phyloP scores from a whole-genome alignment of 495 filamentous ascomycete genomes.

The Xanthoparmelia taractica region DNA sequence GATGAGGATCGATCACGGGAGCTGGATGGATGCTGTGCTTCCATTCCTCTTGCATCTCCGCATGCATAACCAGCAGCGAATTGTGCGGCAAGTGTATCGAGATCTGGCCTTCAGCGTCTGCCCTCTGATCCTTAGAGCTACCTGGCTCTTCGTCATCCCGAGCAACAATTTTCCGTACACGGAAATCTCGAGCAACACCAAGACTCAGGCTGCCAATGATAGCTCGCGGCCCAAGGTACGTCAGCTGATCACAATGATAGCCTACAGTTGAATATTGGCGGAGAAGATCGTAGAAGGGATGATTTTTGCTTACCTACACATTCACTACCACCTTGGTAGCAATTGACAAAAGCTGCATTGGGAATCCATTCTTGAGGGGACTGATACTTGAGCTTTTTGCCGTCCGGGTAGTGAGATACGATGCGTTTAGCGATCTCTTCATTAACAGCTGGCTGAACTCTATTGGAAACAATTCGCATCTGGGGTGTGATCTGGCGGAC shows the following conservation, averaged over 20 bases:
- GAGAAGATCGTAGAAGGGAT: no score
- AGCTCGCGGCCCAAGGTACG: conserved; percentile 81
- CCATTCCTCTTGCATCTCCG: conserved; percentile 61
- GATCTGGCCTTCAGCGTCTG: conserved; percentile 71
- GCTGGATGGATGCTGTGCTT: conserved; percentile 63
- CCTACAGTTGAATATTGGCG: no score
- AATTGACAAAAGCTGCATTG: conserved; percentile 91
- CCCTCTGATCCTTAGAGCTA: conserved; percentile 28
- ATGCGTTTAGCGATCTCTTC: conserved; percentile 60
- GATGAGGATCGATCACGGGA: conserved; percentile 69
- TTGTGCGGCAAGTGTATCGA: conserved; percentile 91
- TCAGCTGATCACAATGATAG: conserved; percentile 86
- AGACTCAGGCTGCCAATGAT: conserved; percentile 86
- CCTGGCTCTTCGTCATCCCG: conserved; percentile 38
- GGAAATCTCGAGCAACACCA: conserved; percentile 85
- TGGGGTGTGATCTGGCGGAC: conserved; percentile 65
- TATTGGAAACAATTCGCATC: conserved; percentile 55
- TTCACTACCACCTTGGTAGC: conserved; percentile 71
- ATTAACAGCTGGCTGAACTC: conserved; percentile 69
- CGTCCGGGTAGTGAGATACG: conserved; percentile 49
- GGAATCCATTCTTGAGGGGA: conserved; percentile 65
- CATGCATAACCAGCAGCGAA: conserved; percentile 87
- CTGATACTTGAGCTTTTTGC: conserved; percentile 71
- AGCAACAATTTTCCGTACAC: conserved; percentile 65
- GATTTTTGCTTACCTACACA: no score